Conservation (phyloP, 805 yeast genomes). For the Saccharomycopsis sp. region DNA sequence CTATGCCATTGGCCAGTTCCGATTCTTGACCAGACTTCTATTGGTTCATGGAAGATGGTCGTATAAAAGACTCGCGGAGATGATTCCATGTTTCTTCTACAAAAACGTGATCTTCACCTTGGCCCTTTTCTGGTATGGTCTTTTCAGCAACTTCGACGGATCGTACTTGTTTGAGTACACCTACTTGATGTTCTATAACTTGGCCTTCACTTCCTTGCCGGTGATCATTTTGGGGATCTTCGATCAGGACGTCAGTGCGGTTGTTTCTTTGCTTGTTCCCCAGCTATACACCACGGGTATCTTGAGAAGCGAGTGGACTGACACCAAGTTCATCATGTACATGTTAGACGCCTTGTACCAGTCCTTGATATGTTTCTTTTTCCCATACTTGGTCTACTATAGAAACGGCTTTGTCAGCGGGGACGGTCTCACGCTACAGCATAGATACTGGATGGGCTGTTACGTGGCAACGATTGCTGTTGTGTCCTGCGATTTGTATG, state of each 20-base stretch:
- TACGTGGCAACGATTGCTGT: conserved; percentile 62
- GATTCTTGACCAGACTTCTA: conserved; percentile 58
- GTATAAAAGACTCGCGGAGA: conserved; percentile 71
- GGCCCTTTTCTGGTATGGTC: conserved; percentile 76
- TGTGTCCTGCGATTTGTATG: conserved; percentile 58
- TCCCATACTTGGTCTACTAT: conserved; percentile 54
- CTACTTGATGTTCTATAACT: conserved; percentile 69
- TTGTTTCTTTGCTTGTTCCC: conserved; percentile 64
- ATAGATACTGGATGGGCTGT: conserved; percentile 67
- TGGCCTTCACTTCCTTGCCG: conserved; percentile 79
- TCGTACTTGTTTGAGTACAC: conserved; percentile 74
- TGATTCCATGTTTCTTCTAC: conserved; percentile 77
- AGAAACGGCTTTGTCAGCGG: conserved; percentile 37
- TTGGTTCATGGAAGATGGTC: conserved; percentile 86
- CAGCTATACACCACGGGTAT: conserved; percentile 72
- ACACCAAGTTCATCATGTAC: conserved; percentile 61
- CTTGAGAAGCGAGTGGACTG: conserved; percentile 62
- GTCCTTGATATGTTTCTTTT: conserved; percentile 63
- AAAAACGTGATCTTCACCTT: conserved; percentile 71
- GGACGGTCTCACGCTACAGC: conserved; percentile 58
- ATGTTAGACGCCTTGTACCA: conserved; percentile 76
- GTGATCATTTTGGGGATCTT: conserved; percentile 71
- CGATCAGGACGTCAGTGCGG: conserved; percentile 73
- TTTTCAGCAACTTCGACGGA: conserved; percentile 70
- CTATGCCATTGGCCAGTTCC: conserved; percentile 78